Conservation (phyloP, 176 grass and related monocot genomes). For the Bonia amplexicaulis region DNA sequence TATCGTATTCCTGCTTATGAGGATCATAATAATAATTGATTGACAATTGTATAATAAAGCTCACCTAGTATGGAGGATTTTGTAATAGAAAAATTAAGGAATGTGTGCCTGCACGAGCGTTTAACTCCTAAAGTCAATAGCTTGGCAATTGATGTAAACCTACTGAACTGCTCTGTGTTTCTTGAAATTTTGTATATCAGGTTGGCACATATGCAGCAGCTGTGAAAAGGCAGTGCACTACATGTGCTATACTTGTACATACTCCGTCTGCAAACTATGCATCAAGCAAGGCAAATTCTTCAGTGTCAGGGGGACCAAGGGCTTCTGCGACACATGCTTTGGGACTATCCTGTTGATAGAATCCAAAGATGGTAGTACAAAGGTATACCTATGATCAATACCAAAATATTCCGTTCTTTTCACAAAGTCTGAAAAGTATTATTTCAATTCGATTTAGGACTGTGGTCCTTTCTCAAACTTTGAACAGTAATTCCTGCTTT, state of each 20-base stretch:
- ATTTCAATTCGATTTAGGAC: background rate
- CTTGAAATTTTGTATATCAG: constrained; percentile 38
- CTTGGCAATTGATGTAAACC: background rate
- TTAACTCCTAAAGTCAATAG: background rate
- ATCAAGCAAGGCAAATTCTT: constrained; percentile 77
- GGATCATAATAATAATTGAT: background rate
- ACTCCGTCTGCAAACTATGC: constrained; percentile 84
- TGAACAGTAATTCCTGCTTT: constrained; percentile 12
- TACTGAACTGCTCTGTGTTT: background rate
- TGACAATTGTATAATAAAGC: background rate
- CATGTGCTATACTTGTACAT: constrained; percentile 97
- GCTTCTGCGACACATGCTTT: constrained; percentile 93
- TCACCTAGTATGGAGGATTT: background rate
- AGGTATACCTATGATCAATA: constrained; percentile 32
- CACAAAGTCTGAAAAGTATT: background rate
- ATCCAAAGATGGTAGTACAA: constrained; percentile 45
- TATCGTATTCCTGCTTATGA: background rate
- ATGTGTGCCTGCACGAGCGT: background rate
- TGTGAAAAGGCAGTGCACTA: constrained; percentile 81
- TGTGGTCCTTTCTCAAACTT: background rate
- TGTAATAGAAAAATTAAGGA: background rate
- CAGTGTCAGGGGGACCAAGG: constrained; percentile 75
- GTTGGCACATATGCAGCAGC: constrained; percentile 98
- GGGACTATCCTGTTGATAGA: constrained; percentile 83
- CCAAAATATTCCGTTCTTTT: background rate